Conservation (phyloP, 2,329 filamentous ascomycete genomes). For the Penicillium sp. region DNA sequence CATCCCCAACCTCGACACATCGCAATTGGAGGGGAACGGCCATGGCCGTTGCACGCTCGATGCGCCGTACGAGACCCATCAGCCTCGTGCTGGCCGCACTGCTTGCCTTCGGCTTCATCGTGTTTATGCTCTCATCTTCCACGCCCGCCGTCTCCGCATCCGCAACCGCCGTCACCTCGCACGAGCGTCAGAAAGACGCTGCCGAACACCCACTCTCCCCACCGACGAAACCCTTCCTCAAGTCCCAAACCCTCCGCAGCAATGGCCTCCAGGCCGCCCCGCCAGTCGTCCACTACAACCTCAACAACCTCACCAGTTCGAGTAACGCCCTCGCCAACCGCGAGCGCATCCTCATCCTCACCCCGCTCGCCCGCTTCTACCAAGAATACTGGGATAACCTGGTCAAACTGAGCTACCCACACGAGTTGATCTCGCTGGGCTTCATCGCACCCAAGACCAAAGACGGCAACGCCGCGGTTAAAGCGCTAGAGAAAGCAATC, state of each 20-base stretch:
- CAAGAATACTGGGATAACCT: conserved; percentile 95
- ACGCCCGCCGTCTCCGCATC: conserved; percentile 49
- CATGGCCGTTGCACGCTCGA: conserved; percentile 63
- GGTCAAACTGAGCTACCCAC: conserved; percentile 78
- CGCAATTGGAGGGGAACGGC: conserved; percentile 21
- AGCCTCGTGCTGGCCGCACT: conserved; percentile 71
- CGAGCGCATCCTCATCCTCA: conserved; percentile 88
- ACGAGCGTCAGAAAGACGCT: conserved; percentile 56
- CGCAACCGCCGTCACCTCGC: conserved; percentile 47
- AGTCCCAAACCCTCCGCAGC: conserved; percentile 53
- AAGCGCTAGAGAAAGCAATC: conserved; percentile 80
- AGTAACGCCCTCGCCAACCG: conserved; percentile 72
- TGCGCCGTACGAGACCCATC: conserved; percentile 77
- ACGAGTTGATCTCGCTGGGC: conserved; percentile 89
- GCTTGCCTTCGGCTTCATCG: conserved; percentile 70
- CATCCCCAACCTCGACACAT: conserved; percentile 10
- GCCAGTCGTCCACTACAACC: conserved; percentile 87
- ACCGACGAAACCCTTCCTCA: conserved; percentile 72
- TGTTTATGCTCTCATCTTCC: conserved; percentile 51
- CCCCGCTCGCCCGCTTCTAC: conserved; percentile 91
- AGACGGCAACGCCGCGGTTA: conserved; percentile 85
- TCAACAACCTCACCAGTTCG: conserved; percentile 91
- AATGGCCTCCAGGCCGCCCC: conserved; percentile 64
- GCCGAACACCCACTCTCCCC: conserved; percentile 72
- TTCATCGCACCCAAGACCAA: conserved; percentile 95